phyloP scores from a whole-genome alignment of 2,329 filamentous ascomycete species.

The Emmonsia crescens region DNA sequence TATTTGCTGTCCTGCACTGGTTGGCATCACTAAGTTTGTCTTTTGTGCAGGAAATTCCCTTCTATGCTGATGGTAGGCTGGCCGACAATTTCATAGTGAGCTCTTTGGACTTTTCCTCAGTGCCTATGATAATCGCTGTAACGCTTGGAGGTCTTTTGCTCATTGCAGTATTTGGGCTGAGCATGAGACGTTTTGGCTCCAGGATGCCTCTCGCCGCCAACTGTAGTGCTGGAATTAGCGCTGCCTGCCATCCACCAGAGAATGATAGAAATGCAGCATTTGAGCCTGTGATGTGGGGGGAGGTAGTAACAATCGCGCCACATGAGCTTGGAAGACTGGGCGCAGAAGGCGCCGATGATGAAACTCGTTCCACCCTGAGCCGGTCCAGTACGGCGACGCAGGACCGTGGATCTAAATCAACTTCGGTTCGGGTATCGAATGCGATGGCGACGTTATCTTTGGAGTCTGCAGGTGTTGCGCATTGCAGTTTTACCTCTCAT shows the following conservation, averaged over 20 bases:
- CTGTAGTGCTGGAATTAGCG: slow-evolving; percentile 25
- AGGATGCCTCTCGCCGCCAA: slow-evolving; percentile 22
- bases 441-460: slow-evolving; percentile 5
- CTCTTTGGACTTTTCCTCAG: slow-evolving; percentile 17
- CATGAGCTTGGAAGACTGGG: not conserved
- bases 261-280: slow-evolving; percentile 14
- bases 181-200: slow-evolving; percentile 13
- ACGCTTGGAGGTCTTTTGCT: slow-evolving; percentile 12
- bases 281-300: slow-evolving; percentile 19
- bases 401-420: not conserved
- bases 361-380: not conserved
- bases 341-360: not conserved
- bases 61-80: slow-evolving; percentile 10
- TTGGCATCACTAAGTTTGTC: slow-evolving; percentile 40
- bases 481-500: slow-evolving; percentile 19
- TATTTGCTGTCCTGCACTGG: slow-evolving; percentile 37
- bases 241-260: slow-evolving; percentile 21
- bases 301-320: slow-evolving; percentile 2
- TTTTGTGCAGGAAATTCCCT: slow-evolving; percentile 26
- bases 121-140: slow-evolving; percentile 15
- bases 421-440: not conserved
- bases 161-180: slow-evolving; percentile 9
- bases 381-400: not conserved
- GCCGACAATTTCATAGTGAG: slow-evolving; percentile 8
- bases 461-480: slow-evolving; percentile 4